Percentiles rank a stretch among this genome's conserved stretches.
Evolutionary conservation across 768 basidiomycete genomes (phyloP).

Genomic region (Lyophyllum atratum): DNA sequence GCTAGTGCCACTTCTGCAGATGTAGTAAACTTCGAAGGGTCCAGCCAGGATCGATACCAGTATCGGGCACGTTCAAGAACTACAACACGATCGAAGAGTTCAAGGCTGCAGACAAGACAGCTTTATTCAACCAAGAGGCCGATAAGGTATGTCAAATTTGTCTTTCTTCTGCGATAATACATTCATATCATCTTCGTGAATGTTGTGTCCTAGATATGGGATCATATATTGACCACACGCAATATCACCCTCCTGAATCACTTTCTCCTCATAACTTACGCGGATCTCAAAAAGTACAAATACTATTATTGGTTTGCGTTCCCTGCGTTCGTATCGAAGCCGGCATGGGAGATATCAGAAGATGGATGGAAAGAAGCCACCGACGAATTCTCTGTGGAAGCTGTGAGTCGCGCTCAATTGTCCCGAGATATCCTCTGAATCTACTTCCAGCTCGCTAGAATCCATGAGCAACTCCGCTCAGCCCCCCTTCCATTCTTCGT

Average conservation of each 20-base stretch:
- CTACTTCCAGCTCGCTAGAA: slow-evolving; percentile 45
- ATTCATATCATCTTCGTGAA: neutral
- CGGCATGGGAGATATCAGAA: slow-evolving; percentile 82
- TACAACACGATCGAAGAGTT: slow-evolving; percentile 98
- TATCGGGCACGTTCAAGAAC: slow-evolving; percentile 81
- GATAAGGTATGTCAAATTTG: slow-evolving; percentile 47
- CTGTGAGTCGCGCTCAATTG: slow-evolving; percentile 31
- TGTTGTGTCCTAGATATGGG: slow-evolving; percentile 60
- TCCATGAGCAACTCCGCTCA: slow-evolving; percentile 50
- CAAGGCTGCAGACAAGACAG: slow-evolving; percentile 84
- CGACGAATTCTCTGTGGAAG: slow-evolving; percentile 40
- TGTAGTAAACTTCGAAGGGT: too few species aligned
- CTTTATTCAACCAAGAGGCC: slow-evolving; percentile 75
- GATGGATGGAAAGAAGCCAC: slow-evolving; percentile 58
- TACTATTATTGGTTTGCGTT: slow-evolving; percentile 99
- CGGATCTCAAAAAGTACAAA: slow-evolving; percentile 97
- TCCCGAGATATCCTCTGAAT: neutral
- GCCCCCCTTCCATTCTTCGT: slow-evolving; percentile 62
- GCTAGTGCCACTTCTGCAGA: too few species aligned
- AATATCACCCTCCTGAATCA: slow-evolving; percentile 62
- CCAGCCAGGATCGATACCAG: slow-evolving; percentile 49
- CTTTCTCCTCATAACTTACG: slow-evolving; percentile 91
- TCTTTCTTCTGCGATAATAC: slow-evolving; percentile 2
- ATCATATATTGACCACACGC: slow-evolving; percentile 52
- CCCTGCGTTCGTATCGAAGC: slow-evolving; percentile 87